Percentiles rank a stretch among this genome's conserved stretches.
These are phyloP conservation scores for Botrytis deweyae DNA, from an alignment of 2,329 filamentous ascomycete genomes.

Conservation along the genomic window DNA sequence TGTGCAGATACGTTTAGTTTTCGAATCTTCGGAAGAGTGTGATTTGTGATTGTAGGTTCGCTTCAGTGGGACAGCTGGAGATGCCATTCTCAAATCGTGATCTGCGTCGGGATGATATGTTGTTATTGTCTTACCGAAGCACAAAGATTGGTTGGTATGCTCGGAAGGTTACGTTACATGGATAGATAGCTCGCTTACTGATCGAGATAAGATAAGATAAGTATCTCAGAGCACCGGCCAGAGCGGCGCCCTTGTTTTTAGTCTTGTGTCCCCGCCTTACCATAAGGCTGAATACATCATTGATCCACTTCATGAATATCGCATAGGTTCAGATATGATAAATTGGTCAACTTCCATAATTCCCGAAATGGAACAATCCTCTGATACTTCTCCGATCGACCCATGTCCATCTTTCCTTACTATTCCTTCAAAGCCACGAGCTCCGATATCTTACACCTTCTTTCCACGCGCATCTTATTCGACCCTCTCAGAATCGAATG, in stretches of 20 bases:
- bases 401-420: conserved; percentile 23
- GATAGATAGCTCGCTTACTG: neutral
- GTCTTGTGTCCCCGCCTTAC: neutral
- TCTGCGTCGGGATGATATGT: conserved; percentile 2
- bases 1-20: conserved; percentile 3
- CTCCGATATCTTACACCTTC: conserved; percentile 38
- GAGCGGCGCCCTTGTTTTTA: neutral
- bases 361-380: neutral
- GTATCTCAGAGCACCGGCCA: neutral
- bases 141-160: neutral
- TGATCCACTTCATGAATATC: neutral
- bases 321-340: neutral
- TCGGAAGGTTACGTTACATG: neutral
- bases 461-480: conserved; percentile 21
- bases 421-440: conserved; percentile 38
- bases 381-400: neutral
- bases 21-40: neutral
- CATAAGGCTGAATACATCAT: conserved; percentile 3
- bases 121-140: conserved; percentile 10
- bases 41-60: neutral
- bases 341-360: neutral
- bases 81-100: neutral
- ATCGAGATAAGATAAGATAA: conserved; percentile 17
- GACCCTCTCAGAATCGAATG: conserved; percentile 22
- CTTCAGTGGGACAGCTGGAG: neutral